Base-by-base conservation (phyloP, 768 basidiomycete genomes). In the Mrakia gelida region DNA sequence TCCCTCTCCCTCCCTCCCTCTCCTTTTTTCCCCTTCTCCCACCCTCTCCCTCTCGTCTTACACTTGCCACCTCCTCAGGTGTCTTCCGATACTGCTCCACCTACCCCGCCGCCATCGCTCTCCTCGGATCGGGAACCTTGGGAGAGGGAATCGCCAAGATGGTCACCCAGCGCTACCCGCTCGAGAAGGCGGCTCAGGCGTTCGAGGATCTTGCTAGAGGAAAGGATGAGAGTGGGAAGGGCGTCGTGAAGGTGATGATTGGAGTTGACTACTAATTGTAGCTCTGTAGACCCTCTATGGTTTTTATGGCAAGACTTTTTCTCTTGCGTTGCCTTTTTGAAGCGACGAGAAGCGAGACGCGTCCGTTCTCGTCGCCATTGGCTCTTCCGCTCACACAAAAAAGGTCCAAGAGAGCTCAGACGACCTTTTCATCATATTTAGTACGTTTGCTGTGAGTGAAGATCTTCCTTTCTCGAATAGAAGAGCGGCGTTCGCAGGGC, bases 211-310 rank as follows among this genome's bases (percentile, higher is more conserved):
- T 98, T 62, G 86, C 88, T 76, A 86, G 88, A 68, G 95, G 95
- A 6, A 87, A 87, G 80, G 95, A 95, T 83, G 91, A 92, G 72
- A 82, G 89, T 4, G 94, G 93, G 13, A 88, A 88, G 43, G 87
- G 95, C 86, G 92, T 97, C 52, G 87, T 98, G 83, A 98, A 98
- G 87, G 89, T 96, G 77, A 90, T 97, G 89, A 89, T 98, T 76
- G 90, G 81, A 8, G 56, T 41, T 21, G 26, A 71, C 28, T 72
- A 45, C 45, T 45, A 45, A 10, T 10, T 45, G n/a, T n/a, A n/a
- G n/a, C n/a, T n/a, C n/a, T n/a, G n/a, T n/a, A n/a, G n/a, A n/a
- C n/a, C n/a, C n/a, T n/a, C n/a, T n/a, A n/a, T n/a, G n/a, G n/a
- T n/a, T n/a, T n/a, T n/a, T n/a, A n/a, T n/a, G n/a, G n/a, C n/a